These are phyloP conservation scores for Chlamydomonas reinhardtii DNA, from an alignment of 163 green algal species.

Conservation along the genomic window DNA sequence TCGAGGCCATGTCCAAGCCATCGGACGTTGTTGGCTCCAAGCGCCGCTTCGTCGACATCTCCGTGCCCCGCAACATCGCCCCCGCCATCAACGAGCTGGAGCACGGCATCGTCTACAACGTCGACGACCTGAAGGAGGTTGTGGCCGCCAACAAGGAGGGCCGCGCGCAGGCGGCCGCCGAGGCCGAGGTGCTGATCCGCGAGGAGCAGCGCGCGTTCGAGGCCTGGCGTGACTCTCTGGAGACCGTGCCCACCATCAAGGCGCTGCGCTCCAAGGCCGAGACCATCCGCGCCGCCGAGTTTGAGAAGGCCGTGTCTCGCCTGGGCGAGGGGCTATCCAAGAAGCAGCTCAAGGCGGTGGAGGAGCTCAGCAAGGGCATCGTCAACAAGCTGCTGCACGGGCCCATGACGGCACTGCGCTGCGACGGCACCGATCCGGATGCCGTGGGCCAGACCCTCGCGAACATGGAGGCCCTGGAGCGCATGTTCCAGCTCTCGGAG, in stretches of 20 bases:
- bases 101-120: slow-evolving; percentile 94
- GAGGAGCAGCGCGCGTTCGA: slow-evolving; percentile 97
- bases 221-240: slow-evolving; percentile 96
- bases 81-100: slow-evolving; percentile 81
- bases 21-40: slow-evolving; percentile 82
- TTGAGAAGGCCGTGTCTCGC: slow-evolving; percentile 94
- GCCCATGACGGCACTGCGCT: slow-evolving; percentile 96
- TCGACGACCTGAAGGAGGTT: slow-evolving; percentile 99
- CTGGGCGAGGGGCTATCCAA: slow-evolving; percentile 95
- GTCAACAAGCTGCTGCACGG: slow-evolving; percentile 99
- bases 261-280: slow-evolving; percentile 96
- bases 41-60: slow-evolving; percentile 98
- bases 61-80: slow-evolving; percentile 96
- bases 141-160: slow-evolving; percentile 94
- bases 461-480: slow-evolving; percentile 99
- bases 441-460: slow-evolving; percentile 92
- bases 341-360: slow-evolving; percentile 94
- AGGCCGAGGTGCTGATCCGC: slow-evolving; percentile 92
- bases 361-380: slow-evolving; percentile 96
- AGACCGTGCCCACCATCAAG: slow-evolving; percentile 99
- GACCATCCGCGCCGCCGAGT: slow-evolving; percentile 88
- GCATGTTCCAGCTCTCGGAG: slow-evolving; percentile 96
- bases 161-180: slow-evolving; percentile 86
- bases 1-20: slow-evolving; percentile 77
- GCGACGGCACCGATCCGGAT: slow-evolving; percentile 82